Evolutionary conservation across 2,329 filamentous ascomycete genomes (phyloP).

Genomic region (Diaporthe humulicola): DNA sequence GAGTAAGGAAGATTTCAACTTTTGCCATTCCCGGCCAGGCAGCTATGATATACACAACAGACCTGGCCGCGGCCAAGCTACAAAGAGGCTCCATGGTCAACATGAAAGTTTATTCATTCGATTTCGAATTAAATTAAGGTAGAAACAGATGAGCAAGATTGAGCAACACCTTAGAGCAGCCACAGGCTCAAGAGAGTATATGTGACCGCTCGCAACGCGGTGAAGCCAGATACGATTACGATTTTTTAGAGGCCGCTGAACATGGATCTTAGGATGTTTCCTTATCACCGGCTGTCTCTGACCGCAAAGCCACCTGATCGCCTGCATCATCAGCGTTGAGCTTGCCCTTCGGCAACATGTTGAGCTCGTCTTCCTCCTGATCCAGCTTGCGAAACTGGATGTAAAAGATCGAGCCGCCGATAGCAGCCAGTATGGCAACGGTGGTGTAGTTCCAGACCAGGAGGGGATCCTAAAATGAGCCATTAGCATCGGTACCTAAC

Average conservation of each 20-base stretch:
- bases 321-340: neutral
- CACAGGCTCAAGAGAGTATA: neutral
- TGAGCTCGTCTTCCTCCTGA: conserved; percentile 72
- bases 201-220: neutral
- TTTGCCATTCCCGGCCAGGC: too few relatives aligned
- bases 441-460: conserved; percentile 81
- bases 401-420: conserved; percentile 79
- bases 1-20: neutral
- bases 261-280: neutral
- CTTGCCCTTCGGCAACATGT: conserved; percentile 56
- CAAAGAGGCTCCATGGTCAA: neutral
- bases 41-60: neutral
- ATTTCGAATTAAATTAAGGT: neutral
- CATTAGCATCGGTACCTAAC: neutral
- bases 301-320: neutral
- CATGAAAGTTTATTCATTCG: neutral
- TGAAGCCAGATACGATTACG: neutral
- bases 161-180: neutral
- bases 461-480: conserved; percentile 66
- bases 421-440: conserved; percentile 74
- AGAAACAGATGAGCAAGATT: neutral
- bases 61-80: neutral
- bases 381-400: conserved; percentile 71
- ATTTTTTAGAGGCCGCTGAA: neutral
- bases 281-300: conserved; percentile 1